Conservation (phyloP, 2,329 filamentous ascomycete genomes). For the Paracoccidioides brasiliensis region DNA sequence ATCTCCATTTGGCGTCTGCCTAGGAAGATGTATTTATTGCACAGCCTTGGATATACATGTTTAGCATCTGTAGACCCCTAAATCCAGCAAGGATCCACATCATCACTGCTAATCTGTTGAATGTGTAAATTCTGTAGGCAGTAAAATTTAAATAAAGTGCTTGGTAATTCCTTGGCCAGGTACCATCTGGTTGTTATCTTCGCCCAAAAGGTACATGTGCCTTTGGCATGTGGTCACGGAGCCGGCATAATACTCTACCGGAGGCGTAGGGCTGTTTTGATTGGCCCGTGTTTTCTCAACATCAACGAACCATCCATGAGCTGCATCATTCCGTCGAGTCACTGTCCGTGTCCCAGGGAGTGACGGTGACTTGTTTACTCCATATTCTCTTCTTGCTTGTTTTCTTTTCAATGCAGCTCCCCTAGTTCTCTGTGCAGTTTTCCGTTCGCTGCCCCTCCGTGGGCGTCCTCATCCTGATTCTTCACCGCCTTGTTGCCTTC, state of each 20-base stretch:
- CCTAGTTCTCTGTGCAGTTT: not conserved
- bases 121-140: too few species aligned
- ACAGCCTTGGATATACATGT: too few species aligned
- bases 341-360: not conserved
- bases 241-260: not conserved
- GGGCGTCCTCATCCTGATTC: not conserved
- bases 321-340: conserved; percentile 1
- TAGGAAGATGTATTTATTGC: too few species aligned
- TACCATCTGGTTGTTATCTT: not conserved
- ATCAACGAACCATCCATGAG: not conserved
- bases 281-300: not conserved
- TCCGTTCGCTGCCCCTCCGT: conserved; percentile 2
- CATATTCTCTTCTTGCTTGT: not conserved
- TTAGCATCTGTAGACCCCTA: too few species aligned
- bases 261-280: not conserved
- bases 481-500: not conserved
- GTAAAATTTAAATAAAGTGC: too few species aligned
- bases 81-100: too few species aligned
- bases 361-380: not conserved
- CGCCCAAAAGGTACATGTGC: not conserved
- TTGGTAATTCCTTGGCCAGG: too few species aligned
- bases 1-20: too few species aligned
- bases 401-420: conserved; percentile 2
- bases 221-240: too few species aligned
- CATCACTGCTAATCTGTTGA: too few species aligned